Conservation (phyloP, 805 yeast genomes). For the Lipomyces chichibuensis region DNA sequence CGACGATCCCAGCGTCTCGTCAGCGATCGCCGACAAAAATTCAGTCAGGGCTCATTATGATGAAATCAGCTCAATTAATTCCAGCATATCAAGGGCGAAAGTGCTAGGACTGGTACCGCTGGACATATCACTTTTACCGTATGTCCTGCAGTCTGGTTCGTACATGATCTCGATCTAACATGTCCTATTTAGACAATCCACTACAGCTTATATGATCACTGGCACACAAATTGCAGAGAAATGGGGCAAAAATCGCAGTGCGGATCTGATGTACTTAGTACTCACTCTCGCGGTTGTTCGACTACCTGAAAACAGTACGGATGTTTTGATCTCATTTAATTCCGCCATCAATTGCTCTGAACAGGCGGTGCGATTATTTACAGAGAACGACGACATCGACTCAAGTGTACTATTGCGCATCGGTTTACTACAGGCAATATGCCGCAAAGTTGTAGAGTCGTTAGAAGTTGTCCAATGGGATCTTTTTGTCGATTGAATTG, state of each 20-base stretch:
- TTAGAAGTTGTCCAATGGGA: conserved; percentile 24
- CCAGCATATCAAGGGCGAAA: conserved; percentile 14
- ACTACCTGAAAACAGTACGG: conserved; percentile 56
- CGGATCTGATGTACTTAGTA: conserved; percentile 46
- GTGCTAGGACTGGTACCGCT: conserved; percentile 8
- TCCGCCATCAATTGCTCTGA: conserved; percentile 50
- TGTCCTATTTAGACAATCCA: conserved; percentile 5
- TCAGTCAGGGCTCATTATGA: conserved; percentile 39
- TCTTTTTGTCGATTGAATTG: conserved; percentile 16
- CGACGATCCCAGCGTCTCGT: conserved; percentile 43
- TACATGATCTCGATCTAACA: background rate
- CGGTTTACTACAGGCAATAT: conserved; percentile 7
- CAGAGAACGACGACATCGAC: conserved; percentile 7
- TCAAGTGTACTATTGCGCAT: conserved; percentile 12
- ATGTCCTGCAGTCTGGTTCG: background rate
- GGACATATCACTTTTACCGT: conserved; percentile 8
- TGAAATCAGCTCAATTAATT: conserved; percentile 40
- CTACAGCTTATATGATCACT: conserved; percentile 19
- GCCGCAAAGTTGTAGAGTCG: conserved; percentile 2
- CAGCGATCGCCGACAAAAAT: conserved; percentile 14
- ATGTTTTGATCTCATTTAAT: conserved; percentile 61
- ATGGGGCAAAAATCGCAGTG: conserved; percentile 36
- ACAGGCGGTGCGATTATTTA: conserved; percentile 2
- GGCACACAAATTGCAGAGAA: conserved; percentile 30
- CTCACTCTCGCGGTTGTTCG: conserved; percentile 61